Evolutionary conservation across 164 flowering plant species (phyloP), one percentile per base, ranked within the genome.

Genomic region (Cinnamomum chago): DNA sequence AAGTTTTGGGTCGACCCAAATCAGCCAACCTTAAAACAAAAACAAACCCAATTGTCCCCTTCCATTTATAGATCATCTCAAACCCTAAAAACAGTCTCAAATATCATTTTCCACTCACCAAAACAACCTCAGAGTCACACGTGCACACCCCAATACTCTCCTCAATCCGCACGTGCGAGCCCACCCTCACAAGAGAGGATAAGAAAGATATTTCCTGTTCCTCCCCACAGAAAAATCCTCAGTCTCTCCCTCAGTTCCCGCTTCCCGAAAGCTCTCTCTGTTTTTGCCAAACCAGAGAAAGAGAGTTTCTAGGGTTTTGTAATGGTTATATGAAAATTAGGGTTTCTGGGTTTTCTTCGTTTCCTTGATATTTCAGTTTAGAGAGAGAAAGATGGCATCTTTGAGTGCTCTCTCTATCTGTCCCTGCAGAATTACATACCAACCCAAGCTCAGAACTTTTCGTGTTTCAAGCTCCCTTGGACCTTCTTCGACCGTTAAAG

Each of bases 371-470:
- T 15, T 50, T 14, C 28, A 22, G 47, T 9, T 40, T 40, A 13
- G 28, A 18, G n/a, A 18, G 70, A 17, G 55, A 67, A 72, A 70
- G 52, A 90, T 90, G 93, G 90, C 92, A n/a, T 81, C 90, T 78
- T 76, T 85, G 58, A 81, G 82, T 76, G 86, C 90, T 68, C 72
- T 87, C 30, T 85, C 91, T 5, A 71, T 80, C 1, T 88, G 86
- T 72, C 88, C 88, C 1, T 86, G 83, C 82, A 78, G 74, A 65
- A 76, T 84, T 23, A 68, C 81, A 3, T 82, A 67, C 74, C 83
- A 81, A 60, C 78, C 82, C 12, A 79, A 75, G 35, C 79, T 71
- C 28, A 58, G 78, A 66, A 83, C 75, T 55, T 55, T 15, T 66
- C 70, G 70, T 70, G 33, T 85, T 81, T 82, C 82, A 18, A 86